phyloP scores from a whole-genome alignment of 169 alveolate genomes.

The Pseudocohnilembus persalinus region DNA sequence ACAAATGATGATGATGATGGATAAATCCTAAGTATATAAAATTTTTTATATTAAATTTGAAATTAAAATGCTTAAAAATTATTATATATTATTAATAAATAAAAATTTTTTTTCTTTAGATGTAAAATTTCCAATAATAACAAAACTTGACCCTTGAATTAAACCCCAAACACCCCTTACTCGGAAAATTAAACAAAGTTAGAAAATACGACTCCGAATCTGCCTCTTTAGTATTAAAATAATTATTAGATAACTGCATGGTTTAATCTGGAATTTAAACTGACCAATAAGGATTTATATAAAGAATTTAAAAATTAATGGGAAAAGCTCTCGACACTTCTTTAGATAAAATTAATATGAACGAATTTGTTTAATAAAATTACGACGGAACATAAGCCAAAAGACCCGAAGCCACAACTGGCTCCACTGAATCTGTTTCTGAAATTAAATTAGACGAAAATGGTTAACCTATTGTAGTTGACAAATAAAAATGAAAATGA shows the following conservation, averaged over 20 bases:
- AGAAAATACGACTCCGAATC: slow-evolving; percentile 59
- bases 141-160: slow-evolving; percentile 66
- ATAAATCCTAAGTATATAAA: slow-evolving; percentile 29
- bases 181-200: slow-evolving; percentile 57
- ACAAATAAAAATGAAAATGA: no score
- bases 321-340: background rate
- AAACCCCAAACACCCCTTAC: slow-evolving; percentile 62
- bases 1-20: slow-evolving; percentile 64
- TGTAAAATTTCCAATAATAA: background rate
- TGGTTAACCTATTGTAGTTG: background rate
- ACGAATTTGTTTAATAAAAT: background rate
- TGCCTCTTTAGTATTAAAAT: slow-evolving; percentile 45
- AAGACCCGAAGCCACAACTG: background rate
- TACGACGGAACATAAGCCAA: background rate
- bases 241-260: slow-evolving; percentile 59
- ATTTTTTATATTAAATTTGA: background rate
- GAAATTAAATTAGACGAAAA: background rate
- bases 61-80: background rate
- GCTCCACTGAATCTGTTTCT: background rate
- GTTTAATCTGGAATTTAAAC: slow-evolving; percentile 54
- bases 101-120: no score
- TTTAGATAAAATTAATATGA: background rate
- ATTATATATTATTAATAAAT: background rate
- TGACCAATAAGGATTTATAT: slow-evolving; percentile 33
- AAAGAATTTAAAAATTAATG: slow-evolving; percentile 53